Base-by-base conservation (phyloP, 169 alveolate genomes). In the Cryptosporidium viatorum region DNA sequence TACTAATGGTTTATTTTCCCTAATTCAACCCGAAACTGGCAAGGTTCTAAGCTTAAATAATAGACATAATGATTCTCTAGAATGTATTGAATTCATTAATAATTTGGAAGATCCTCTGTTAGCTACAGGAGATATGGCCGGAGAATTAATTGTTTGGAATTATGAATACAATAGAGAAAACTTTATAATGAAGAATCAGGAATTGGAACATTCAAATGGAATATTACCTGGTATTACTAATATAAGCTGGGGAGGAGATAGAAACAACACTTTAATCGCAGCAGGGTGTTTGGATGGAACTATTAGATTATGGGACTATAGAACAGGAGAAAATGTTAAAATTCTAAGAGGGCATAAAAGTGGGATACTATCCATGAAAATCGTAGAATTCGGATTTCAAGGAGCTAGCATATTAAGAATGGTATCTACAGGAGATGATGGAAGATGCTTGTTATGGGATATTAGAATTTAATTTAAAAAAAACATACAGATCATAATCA, bases 1-100 rank as follows among this genome's bases (percentile, higher is more conserved):
- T 16, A 68, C 62, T 9, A 51, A 67, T 70, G 74, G 70, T 31
- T 10, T 31, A 21, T 43, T 59, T 51, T 45, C 71, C 29, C 50
- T 87, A 59, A 75, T 87, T n/a, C 91, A 87, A 21, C 12, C 85
- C 52, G 93, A 87, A 21, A 73, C 89, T 9, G 93, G 93, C 8
- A 87, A 67, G 59, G 51, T 87, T 26, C 33, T 87, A 73, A 85
- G 71, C 84, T 43, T 45, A 50, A 41, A 62, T 43, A 60, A 37
- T n/a, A 43, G 74, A 29, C 89, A 80, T 31, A 14, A n/a, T 8
- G 69, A 80, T 26, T 80, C 89, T n/a, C 18, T 80, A 18, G 74
- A 80, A 1, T 37, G 74, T 12, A 26, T 80, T 26, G 80, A 80
- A 48, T 80, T 80, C 62, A 45, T 10, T 16, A 41, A 74, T 74